Evolutionary conservation across 495 filamentous ascomycete species (phyloP), one percentile per base, ranked within the genome.

Genomic region (Xylaria sp.): DNA sequence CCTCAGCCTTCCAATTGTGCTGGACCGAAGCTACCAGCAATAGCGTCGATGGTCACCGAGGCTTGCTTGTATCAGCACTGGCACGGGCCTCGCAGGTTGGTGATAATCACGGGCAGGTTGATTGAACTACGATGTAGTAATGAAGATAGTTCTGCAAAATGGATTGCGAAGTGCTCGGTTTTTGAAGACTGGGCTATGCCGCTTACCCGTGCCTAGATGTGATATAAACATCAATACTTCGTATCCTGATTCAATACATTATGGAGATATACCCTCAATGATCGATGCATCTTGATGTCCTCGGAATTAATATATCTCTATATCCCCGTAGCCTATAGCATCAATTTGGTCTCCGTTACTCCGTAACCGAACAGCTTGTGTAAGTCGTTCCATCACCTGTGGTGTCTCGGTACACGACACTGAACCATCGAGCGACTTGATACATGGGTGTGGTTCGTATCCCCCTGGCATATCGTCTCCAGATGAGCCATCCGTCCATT

Each of bases 71-170:
- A 17, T 86, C 83, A 50, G 83, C 85, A 37, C 88, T 88, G 83
- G 86, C 86, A 72, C 82, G 85, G 46, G 79, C 86, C 43, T 74
- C 86, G 68, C 81, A 91, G 72, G 88, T 87, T 24, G 90, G 90
- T 40, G 90, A 92, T 62, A 86, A 89, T 58, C 80, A 83, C 48
- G 91, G 92, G 78, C 90, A 94, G 79, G 89, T 96, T 35, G 88
- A 94, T 46, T 88, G 93, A 31, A 95, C 92, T 11, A 94, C 92
- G 85, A 76, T 81, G 82, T 50, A 86, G 85, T 35, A 87, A 88
- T n/a, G 92, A 90, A 41, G 92, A 95, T 44, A 93, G 93, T 4
- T 97, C 79, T 97, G 97, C 75, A 93, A 97, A 79, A 93, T 97
- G 76, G 94, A 95, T 78, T 95, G 92, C 76, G 93, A 97, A 75